These are phyloP conservation scores for Henckelia pumila DNA, from an alignment of 257 asterid genomes.

Conservation along the genomic window DNA sequence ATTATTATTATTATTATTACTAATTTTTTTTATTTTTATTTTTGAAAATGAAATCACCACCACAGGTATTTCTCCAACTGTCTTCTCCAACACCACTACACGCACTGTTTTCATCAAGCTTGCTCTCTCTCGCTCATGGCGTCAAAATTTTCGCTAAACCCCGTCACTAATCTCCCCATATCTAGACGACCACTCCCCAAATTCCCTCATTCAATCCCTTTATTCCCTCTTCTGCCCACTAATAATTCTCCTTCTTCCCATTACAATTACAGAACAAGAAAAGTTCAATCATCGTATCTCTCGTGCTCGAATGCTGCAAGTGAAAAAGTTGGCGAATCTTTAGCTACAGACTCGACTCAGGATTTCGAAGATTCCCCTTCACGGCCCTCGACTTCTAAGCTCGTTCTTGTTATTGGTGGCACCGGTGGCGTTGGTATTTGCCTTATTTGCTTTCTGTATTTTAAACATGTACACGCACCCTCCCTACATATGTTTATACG, in stretches of 20 bases:
- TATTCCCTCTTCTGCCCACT: conserved; percentile 26
- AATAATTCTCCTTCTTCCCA: conserved; percentile 23
- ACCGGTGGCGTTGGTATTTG: conserved; percentile 92
- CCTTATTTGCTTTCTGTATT: neutral
- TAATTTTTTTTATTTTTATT: too few relatives aligned
- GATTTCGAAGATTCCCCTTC: conserved; percentile 26
- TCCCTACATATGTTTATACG: neutral
- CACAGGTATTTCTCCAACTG: too few relatives aligned
- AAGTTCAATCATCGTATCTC: conserved; percentile 21
- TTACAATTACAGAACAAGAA: conserved; percentile 21
- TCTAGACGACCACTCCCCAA: conserved; percentile 17
- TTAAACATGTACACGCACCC: neutral
- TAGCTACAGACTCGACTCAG: conserved; percentile 29
- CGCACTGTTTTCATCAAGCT: neutral
- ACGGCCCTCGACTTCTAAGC: conserved; percentile 51
- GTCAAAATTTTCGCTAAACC: conserved; percentile 40
- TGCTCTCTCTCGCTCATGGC: conserved; percentile 42
- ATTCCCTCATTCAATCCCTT: conserved; percentile 21
- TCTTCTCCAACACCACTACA: too few relatives aligned
- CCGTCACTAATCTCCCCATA: conserved; percentile 38
- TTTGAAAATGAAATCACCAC: too few relatives aligned
- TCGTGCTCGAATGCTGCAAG: conserved; percentile 35
- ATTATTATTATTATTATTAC: too few relatives aligned
- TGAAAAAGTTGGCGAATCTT: conserved; percentile 30
- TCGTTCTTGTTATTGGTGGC: conserved; percentile 91